These are phyloP conservation scores for Colletotrichum sidae DNA, from an alignment of 2,329 filamentous ascomycete genomes.

Conservation along the genomic window DNA sequence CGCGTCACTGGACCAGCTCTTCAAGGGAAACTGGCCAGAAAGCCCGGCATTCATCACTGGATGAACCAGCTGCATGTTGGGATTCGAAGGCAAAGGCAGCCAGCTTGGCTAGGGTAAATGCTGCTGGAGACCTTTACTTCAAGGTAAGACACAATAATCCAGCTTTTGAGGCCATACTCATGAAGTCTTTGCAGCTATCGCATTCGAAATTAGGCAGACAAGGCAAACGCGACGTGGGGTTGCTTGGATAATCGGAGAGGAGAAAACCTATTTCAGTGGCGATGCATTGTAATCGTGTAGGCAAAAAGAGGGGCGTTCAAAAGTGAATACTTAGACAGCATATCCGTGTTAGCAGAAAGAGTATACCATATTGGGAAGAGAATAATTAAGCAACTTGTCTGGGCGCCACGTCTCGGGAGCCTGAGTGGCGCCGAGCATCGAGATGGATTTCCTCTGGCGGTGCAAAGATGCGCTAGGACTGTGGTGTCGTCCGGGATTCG, in stretches of 20 bases:
- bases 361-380: background rate
- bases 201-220: slow-evolving; percentile 11
- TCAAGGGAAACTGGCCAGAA: no score
- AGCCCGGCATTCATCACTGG: no score
- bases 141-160: slow-evolving; percentile 1
- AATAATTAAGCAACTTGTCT: slow-evolving; percentile 2
- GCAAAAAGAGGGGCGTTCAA: background rate
- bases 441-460: slow-evolving; percentile 1
- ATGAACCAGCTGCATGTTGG: background rate
- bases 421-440: background rate
- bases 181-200: slow-evolving; percentile 6
- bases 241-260: background rate
- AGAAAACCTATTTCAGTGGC: background rate
- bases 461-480: background rate
- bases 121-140: slow-evolving; percentile 18
- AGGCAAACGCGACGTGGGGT: background rate
- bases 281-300: no score
- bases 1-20: no score
- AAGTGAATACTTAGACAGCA: background rate
- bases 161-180: background rate
- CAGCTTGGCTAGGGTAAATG: slow-evolving; percentile 9
- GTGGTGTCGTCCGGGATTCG: background rate
- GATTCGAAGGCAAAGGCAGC: background rate
- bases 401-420: background rate
- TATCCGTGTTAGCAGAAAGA: no score